These are phyloP conservation scores for Skeletonema grethae DNA, from an alignment of 108 stramenopile species.

Conservation along the genomic window DNA sequence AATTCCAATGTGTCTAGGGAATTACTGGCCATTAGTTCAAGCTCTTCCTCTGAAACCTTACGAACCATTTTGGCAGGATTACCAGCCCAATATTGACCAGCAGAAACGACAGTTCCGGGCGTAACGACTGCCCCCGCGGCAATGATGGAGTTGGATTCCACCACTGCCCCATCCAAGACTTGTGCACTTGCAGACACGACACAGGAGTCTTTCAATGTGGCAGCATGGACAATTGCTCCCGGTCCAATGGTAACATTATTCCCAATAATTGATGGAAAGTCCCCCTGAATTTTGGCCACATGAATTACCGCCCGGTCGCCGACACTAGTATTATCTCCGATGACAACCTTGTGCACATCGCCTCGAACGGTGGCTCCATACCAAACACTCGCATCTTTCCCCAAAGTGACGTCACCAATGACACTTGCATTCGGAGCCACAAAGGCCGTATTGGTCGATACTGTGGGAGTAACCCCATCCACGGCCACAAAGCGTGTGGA, in stretches of 20 bases:
- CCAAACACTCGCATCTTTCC: slow-evolving; percentile 79
- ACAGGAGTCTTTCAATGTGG: slow-evolving; percentile 78
- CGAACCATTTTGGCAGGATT: slow-evolving; percentile 91
- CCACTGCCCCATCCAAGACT: slow-evolving; percentile 89
- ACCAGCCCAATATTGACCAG: slow-evolving; percentile 91
- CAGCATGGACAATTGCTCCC: slow-evolving; percentile 90
- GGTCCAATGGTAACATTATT: slow-evolving; percentile 83
- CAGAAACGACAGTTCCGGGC: slow-evolving; percentile 72
- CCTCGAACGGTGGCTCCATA: slow-evolving; percentile 87
- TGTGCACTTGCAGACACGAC: slow-evolving; percentile 87
- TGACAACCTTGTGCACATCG: slow-evolving; percentile 78
- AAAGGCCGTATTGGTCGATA: slow-evolving; percentile 66
- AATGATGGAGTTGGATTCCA: slow-evolving; percentile 76
- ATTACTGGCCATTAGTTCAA: slow-evolving; percentile 49
- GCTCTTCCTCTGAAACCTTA: slow-evolving; percentile 76
- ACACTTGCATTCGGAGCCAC: slow-evolving; percentile 84
- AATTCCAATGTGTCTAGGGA: slow-evolving; percentile 59
- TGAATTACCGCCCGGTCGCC: slow-evolving; percentile 94
- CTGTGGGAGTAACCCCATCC: slow-evolving; percentile 74
- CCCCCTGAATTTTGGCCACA: slow-evolving; percentile 93
- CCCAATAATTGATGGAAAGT: slow-evolving; percentile 86
- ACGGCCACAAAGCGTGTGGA: slow-evolving; percentile 89
- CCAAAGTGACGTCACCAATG: slow-evolving; percentile 83
- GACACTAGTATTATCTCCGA: slow-evolving; percentile 85
- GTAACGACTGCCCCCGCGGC: slow-evolving; percentile 86